phyloP scores from a whole-genome alignment of 306 rosid genomes.

The Elaeagnus macrophylla region DNA sequence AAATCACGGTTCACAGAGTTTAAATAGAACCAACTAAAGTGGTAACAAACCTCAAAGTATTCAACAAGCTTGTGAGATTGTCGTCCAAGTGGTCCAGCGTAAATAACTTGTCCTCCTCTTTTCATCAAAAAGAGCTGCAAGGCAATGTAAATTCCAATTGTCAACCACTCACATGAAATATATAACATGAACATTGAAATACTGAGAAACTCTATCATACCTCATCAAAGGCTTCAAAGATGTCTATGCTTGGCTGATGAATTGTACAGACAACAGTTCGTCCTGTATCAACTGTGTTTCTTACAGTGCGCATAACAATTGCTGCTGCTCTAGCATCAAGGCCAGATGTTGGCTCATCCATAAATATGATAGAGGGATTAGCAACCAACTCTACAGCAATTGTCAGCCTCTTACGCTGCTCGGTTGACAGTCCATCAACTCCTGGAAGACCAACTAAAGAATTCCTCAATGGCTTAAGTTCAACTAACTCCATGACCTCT shows the following conservation, averaged over 20 bases:
- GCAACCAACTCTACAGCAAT: constrained; percentile 44
- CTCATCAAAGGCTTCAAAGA: constrained; percentile 42
- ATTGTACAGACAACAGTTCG: constrained; percentile 42
- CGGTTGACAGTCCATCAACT: constrained; percentile 38
- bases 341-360: constrained; percentile 44
- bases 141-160: background rate
- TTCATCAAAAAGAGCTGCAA: constrained; percentile 33
- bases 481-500: constrained; percentile 40
- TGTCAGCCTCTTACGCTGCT: constrained; percentile 38
- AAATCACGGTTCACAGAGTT: background rate
- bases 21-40: background rate
- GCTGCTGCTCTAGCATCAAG: constrained; percentile 44
- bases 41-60: constrained; percentile 27
- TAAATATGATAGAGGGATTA: constrained; percentile 36
- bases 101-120: constrained; percentile 35
- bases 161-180: background rate
- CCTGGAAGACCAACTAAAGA: constrained; percentile 42
- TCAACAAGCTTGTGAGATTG: constrained; percentile 24
- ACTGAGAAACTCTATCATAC: constrained; percentile 8
- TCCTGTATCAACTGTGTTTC: constrained; percentile 41
- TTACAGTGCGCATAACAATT: constrained; percentile 35
- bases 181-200: background rate
- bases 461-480: constrained; percentile 24
- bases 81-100: constrained; percentile 28
- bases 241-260: constrained; percentile 43